Evolutionary conservation across 345 rosid genomes (phyloP).

Genomic region (Eucalyptus sp.): DNA sequence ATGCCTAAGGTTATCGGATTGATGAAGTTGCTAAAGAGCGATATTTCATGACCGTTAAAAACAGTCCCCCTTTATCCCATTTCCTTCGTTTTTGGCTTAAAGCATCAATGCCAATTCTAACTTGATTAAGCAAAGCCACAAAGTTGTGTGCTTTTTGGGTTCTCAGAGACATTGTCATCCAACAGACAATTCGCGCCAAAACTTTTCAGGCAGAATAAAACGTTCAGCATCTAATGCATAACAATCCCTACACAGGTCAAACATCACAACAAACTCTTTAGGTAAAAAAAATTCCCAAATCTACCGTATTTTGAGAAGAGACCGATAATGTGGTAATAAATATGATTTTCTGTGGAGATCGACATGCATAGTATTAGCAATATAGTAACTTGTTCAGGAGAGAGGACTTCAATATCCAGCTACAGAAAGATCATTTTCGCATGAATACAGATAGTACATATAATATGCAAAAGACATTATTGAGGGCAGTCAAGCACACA

Average conservation of each 20-base stretch:
- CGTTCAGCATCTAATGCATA: not conserved
- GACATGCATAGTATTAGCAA: not conserved
- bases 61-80: not conserved
- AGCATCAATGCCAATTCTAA: not conserved
- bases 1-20: not conserved
- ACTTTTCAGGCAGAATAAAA: not conserved
- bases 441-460: not conserved
- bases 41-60: not conserved
- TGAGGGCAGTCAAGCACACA: not conserved
- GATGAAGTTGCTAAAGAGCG: not conserved
- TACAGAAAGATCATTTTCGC: not conserved
- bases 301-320: not conserved
- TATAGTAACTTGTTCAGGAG: not conserved
- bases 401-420: not conserved
- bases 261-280: not conserved
- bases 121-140: not conserved
- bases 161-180: not conserved
- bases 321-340: not conserved
- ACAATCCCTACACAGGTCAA: not conserved
- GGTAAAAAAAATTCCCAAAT: not conserved
- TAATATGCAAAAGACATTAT: not conserved
- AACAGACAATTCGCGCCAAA: not conserved
- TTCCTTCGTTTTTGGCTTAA: not conserved
- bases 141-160: not conserved
- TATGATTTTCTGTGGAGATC: not conserved